phyloP scores from a whole-genome alignment of 768 basidiomycete genomes.

The Naganishia antarctica region DNA sequence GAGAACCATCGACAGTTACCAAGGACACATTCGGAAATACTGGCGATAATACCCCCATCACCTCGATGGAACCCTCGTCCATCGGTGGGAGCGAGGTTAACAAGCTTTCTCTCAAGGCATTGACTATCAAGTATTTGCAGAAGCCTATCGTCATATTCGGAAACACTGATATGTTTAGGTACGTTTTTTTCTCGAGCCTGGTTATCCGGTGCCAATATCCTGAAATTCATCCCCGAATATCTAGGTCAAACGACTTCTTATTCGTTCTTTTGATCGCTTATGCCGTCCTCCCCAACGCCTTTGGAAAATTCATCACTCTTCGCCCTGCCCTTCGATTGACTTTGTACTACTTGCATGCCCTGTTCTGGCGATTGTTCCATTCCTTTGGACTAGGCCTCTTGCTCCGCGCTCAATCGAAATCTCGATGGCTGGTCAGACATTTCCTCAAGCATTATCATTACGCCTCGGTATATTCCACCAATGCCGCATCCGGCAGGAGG shows the following conservation, averaged over 20 bases:
- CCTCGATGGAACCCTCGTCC: constrained; percentile 2
- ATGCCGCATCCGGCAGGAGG: not conserved
- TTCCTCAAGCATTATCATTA: constrained; percentile 94
- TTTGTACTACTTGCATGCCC: constrained; percentile 75
- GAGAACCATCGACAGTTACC: not conserved
- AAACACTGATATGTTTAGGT: constrained; percentile 84
- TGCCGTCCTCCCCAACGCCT: constrained; percentile 52
- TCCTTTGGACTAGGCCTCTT: constrained; percentile 79
- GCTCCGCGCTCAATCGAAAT: constrained; percentile 74
- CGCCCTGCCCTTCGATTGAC: constrained; percentile 58
- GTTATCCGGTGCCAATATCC: not conserved
- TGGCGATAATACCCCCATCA: not conserved
- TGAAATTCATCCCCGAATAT: not conserved
- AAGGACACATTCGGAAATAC: not conserved
- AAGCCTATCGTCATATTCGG: constrained; percentile 74
- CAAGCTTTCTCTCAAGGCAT: constrained; percentile 69
- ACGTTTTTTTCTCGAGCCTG: constrained; percentile 35
- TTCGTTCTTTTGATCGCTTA: constrained; percentile 71
- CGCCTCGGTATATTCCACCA: constrained; percentile 13
- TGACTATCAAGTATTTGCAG: constrained; percentile 82
- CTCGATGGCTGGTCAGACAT: constrained; percentile 85
- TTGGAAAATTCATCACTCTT: constrained; percentile 16
- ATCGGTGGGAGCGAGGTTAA: constrained; percentile 5
- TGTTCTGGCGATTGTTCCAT: constrained; percentile 80
- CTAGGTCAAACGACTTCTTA: constrained; percentile 77